Percentiles rank a stretch among this genome's conserved stretches.
Conservation (phyloP, 768 basidiomycete species). For the Lentinula sp. region DNA sequence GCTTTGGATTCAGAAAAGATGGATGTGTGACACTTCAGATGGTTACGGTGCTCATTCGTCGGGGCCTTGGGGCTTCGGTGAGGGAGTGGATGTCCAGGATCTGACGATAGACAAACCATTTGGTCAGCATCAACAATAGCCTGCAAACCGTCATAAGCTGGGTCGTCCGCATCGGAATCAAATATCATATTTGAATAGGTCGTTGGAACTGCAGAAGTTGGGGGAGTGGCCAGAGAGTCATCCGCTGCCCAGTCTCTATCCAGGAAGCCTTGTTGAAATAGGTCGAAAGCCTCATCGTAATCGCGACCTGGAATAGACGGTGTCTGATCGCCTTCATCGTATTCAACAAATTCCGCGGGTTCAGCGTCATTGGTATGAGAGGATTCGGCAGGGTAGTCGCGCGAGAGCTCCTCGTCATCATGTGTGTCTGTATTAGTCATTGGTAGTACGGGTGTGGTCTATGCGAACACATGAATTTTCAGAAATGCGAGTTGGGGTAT, state of each 20-base stretch:
- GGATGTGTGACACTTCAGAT: neutral
- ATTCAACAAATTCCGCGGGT: neutral
- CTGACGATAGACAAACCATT: neutral
- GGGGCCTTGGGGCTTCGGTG: neutral
- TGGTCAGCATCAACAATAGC: neutral
- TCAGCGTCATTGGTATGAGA: no score
- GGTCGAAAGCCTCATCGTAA: neutral
- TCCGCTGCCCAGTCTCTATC: neutral
- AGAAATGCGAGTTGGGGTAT: neutral
- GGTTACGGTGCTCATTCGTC: neutral
- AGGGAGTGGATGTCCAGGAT: neutral
- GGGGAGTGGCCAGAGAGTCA: neutral
- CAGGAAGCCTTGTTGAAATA: neutral
- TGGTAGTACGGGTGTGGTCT: neutral
- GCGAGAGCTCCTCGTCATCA: constrained; percentile 17
- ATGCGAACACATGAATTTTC: neutral
- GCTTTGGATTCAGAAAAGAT: neutral
- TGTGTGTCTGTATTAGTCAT: constrained; percentile 1
- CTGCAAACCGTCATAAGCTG: neutral
- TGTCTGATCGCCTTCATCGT: neutral
- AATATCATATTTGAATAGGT: neutral
- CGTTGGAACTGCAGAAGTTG: neutral
- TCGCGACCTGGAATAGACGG: neutral
- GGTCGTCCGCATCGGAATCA: neutral
- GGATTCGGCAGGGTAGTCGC: constrained; percentile 6